Percentiles rank a stretch among this genome's conserved stretches.
phyloP scores from a whole-genome alignment of 2,329 filamentous ascomycete genomes.

The Sclerotinia minor region DNA sequence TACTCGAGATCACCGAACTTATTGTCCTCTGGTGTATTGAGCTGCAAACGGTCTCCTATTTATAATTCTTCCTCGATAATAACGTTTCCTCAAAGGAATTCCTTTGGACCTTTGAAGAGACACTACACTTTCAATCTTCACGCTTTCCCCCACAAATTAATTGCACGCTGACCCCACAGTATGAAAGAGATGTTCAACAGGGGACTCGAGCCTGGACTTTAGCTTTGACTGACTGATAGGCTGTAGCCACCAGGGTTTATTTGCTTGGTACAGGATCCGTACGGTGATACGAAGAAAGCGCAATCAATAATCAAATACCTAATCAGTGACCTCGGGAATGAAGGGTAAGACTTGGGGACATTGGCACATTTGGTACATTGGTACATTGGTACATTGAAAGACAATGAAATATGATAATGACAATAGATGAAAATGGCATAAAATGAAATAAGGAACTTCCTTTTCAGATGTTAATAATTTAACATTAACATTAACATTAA shows the following conservation, averaged over 20 bases:
- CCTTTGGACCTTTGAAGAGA: constrained; percentile 16
- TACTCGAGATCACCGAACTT: not conserved
- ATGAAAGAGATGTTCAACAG: constrained; percentile 17
- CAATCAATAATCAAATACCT: not conserved
- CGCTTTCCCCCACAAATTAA: not conserved
- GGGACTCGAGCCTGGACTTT: constrained; percentile 20
- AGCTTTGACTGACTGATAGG: not conserved
- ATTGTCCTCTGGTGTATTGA: not conserved
- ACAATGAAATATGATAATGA: constrained; percentile 10
- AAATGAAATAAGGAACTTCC: not conserved
- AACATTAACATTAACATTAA: too few species aligned
- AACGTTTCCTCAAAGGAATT: not conserved
- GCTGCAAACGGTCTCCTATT: not conserved
- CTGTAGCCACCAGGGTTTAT: not conserved
- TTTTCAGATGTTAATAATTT: not conserved
- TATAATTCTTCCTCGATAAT: not conserved
- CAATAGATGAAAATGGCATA: constrained; percentile 8
- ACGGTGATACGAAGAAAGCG: not conserved
- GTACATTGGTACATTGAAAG: not conserved
- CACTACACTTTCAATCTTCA: not conserved
- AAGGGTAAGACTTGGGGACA: not conserved
- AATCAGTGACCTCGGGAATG: not conserved
- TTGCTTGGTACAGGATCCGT: too few species aligned
- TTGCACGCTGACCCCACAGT: constrained; percentile 10
- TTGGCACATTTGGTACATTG: not conserved